Evolutionary conservation across 805 yeast genomes (phyloP).

Genomic region (Phaffomyces antillensis): DNA sequence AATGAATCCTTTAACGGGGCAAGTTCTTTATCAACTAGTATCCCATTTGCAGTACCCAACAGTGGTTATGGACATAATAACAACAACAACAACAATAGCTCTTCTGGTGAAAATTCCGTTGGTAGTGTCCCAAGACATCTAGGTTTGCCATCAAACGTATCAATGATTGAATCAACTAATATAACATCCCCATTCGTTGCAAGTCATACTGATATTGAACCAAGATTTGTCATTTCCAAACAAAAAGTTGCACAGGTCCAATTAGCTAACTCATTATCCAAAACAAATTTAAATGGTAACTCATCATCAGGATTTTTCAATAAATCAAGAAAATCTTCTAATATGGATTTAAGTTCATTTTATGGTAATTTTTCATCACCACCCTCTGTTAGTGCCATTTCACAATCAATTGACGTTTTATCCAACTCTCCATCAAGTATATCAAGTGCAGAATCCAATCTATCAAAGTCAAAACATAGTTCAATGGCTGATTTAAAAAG

Average conservation of each 20-base stretch:
- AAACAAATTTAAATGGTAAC: conserved; percentile 5
- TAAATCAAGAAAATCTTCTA: conserved; percentile 35
- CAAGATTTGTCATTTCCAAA: conserved; percentile 77
- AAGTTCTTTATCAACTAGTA: conserved; percentile 15
- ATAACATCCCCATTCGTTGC: conserved; percentile 65
- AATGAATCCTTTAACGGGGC: conserved; percentile 13
- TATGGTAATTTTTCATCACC: conserved; percentile 17
- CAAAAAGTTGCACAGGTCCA: conserved; percentile 46
- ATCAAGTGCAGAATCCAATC: conserved; percentile 19
- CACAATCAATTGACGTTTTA: conserved; percentile 7
- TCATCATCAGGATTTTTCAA: conserved; percentile 36
- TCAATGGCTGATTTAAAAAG: conserved; percentile 75
- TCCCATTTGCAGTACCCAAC: conserved; percentile 21
- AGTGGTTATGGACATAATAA: conserved; percentile 20
- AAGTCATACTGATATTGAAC: conserved; percentile 57
- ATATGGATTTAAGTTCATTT: conserved; percentile 22
- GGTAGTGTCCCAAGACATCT: conserved; percentile 24
- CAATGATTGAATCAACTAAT: conserved; percentile 47
- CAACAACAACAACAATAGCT: conserved; percentile 17
- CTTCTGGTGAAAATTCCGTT: conserved; percentile 37
- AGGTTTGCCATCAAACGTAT: conserved; percentile 32
- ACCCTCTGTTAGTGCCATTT: neutral
- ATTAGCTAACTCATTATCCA: conserved; percentile 17
- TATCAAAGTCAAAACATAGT: conserved; percentile 51
- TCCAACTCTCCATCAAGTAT: conserved; percentile 22